A percentile compares a stretch with the other conserved stretches of the same genome.
Conservation (phyloP, 2,329 filamentous ascomycete genomes). For the Trichoderma cornu-damae region DNA sequence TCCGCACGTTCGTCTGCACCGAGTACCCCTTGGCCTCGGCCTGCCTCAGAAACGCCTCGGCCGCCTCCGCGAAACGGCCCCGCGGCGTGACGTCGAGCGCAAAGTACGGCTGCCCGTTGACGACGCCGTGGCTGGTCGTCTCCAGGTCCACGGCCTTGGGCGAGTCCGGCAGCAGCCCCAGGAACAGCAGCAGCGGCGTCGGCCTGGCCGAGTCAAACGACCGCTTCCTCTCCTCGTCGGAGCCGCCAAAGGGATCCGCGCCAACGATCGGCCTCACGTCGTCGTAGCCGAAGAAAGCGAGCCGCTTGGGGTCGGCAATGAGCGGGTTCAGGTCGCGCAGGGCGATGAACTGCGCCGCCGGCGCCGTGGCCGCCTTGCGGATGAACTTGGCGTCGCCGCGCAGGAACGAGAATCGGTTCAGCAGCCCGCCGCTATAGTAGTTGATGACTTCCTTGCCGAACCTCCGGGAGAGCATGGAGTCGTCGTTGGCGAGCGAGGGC, state of each 20-base stretch:
- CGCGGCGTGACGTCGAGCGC: constrained; percentile 81
- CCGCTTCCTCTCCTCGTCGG: constrained; percentile 68
- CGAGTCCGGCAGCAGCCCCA: constrained; percentile 69
- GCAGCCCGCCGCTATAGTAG: constrained; percentile 73
- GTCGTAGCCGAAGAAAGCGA: constrained; percentile 63
- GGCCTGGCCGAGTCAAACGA: constrained; percentile 67
- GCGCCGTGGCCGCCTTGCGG: constrained; percentile 59
- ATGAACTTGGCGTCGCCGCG: constrained; percentile 68
- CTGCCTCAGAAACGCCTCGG: constrained; percentile 42
- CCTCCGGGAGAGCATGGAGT: constrained; percentile 66
- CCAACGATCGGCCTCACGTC: constrained; percentile 70
- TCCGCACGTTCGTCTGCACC: constrained; percentile 63
- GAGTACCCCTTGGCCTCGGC: constrained; percentile 52
- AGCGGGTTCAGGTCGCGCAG: constrained; percentile 76
- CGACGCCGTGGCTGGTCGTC: constrained; percentile 53
- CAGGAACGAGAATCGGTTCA: constrained; percentile 77
- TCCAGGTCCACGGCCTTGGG: constrained; percentile 37
- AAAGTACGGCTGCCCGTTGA: constrained; percentile 78
- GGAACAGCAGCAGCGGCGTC: constrained; percentile 70
- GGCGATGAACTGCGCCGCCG: constrained; percentile 66
- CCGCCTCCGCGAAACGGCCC: constrained; percentile 56
- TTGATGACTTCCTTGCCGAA: constrained; percentile 78
- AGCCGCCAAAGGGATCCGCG: constrained; percentile 61
- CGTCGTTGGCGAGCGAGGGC: constrained; percentile 34
- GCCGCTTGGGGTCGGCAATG: constrained; percentile 47